Evolutionary conservation across 306 rosid genomes (phyloP).

Genomic region (Amphicarpaea edgeworthii): DNA sequence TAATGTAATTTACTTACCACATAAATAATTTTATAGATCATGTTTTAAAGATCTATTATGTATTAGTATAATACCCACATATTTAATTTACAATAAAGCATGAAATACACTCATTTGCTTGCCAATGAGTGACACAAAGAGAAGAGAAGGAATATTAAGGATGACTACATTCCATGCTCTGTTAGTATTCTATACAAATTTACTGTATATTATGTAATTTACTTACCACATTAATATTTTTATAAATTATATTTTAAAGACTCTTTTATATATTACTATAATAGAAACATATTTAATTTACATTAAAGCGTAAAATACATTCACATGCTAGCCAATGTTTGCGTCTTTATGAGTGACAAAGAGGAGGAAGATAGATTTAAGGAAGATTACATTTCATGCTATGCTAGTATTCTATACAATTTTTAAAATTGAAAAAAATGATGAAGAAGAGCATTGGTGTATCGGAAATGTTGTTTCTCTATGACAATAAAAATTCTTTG

Average conservation of each 20-base stretch:
- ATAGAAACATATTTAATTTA: not conserved
- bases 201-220: not conserved
- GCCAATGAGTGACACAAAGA: not conserved
- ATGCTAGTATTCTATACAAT: not conserved
- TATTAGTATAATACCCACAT: not conserved
- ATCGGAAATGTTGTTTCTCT: not conserved
- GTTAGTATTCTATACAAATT: not conserved
- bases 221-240: not conserved
- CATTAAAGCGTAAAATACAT: conserved; percentile 17
- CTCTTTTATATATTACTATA: not conserved
- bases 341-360: conserved; percentile 4
- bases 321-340: conserved; percentile 2
- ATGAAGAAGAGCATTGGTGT: not conserved
- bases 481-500: too few species aligned
- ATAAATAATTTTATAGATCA: not conserved
- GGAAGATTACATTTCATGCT: conserved; percentile 20
- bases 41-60: not conserved
- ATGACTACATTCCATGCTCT: not conserved
- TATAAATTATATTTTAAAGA: not conserved
- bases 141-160: not conserved
- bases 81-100: not conserved
- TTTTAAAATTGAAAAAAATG: not conserved
- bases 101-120: not conserved
- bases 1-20: conserved; percentile 9
- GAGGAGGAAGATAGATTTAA: conserved; percentile 3